Conservation (phyloP, 345 rosid species). For the Conringia planisiliqua region DNA sequence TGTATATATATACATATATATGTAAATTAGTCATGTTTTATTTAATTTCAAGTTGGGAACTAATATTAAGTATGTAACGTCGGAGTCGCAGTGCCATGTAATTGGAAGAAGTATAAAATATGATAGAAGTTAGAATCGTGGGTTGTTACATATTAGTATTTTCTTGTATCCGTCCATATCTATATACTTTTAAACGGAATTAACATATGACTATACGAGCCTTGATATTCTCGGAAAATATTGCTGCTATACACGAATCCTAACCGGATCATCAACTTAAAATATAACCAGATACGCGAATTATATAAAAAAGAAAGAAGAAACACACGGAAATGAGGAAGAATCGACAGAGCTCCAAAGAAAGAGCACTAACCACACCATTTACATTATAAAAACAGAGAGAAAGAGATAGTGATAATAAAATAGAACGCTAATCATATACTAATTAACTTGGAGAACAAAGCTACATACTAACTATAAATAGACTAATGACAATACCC, state of each 20-base stretch:
- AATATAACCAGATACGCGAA: conserved; percentile 28
- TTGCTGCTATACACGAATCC: conserved; percentile 33
- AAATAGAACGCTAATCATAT: conserved; percentile 19
- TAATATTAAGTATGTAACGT: not conserved
- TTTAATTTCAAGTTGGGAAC: not conserved
- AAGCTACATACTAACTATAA: conserved; percentile 26
- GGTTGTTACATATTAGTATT: conserved; percentile 5
- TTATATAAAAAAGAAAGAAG: not conserved
- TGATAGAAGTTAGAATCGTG: conserved; percentile 18
- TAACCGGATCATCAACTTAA: conserved; percentile 30
- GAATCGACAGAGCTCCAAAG: conserved; percentile 33
- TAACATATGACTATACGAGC: conserved; percentile 3
- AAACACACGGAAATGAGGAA: not conserved
- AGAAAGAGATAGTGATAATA: conserved; percentile 33
- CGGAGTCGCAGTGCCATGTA: not conserved
- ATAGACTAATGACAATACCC: conserved; percentile 33
- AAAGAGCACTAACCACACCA: conserved; percentile 32
- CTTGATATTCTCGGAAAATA: conserved; percentile 31
- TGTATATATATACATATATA: not conserved
- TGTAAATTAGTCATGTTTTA: not conserved
- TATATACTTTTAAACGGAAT: conserved; percentile 1
- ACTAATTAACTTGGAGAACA: conserved; percentile 23
- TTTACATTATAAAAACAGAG: not conserved
- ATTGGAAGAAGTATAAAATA: conserved; percentile 14
- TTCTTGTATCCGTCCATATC: not conserved